Conservation (phyloP, 2,329 filamentous ascomycete species). For the Neonectria punicea region DNA sequence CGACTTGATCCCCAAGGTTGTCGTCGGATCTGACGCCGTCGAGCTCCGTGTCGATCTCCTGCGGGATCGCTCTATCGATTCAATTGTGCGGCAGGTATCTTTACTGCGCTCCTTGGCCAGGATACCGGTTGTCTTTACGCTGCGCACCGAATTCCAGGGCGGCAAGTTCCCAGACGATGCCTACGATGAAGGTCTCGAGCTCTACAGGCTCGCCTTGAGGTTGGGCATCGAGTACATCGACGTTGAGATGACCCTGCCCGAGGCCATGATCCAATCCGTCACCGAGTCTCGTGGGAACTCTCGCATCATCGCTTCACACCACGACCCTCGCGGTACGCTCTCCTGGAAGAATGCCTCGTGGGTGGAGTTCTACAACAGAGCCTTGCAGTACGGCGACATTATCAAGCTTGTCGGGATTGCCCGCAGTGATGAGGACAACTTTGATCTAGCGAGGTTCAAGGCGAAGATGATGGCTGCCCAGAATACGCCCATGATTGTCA, state of each 20-base stretch:
- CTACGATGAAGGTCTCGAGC: constrained; percentile 73
- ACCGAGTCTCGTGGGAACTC: constrained; percentile 75
- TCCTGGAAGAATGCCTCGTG: constrained; percentile 95
- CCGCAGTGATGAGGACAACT: constrained; percentile 83
- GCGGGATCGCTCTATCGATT: constrained; percentile 79
- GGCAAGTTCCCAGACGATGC: constrained; percentile 86
- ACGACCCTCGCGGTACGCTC: constrained; percentile 81
- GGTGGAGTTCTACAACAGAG: constrained; percentile 89
- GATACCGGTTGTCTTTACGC: constrained; percentile 90
- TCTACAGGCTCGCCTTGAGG: constrained; percentile 83
- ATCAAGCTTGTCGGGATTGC: constrained; percentile 94
- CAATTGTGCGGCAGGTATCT: constrained; percentile 83
- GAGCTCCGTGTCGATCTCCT: constrained; percentile 94
- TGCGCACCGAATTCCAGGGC: constrained; percentile 87
- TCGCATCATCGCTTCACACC: constrained; percentile 93
- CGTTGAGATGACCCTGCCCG: constrained; percentile 87
- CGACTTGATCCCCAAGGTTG: constrained; percentile 74
- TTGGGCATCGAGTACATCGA: constrained; percentile 94
- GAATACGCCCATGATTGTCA: constrained; percentile 86
- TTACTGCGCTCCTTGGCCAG: constrained; percentile 77
- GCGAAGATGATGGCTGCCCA: constrained; percentile 77
- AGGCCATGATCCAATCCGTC: constrained; percentile 77
- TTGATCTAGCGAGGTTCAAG: constrained; percentile 84
- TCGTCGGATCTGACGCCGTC: constrained; percentile 90
- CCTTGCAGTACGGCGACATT: constrained; percentile 88